Base-by-base conservation (phyloP, 78 protist species). In the Bodo saltans region DNA sequence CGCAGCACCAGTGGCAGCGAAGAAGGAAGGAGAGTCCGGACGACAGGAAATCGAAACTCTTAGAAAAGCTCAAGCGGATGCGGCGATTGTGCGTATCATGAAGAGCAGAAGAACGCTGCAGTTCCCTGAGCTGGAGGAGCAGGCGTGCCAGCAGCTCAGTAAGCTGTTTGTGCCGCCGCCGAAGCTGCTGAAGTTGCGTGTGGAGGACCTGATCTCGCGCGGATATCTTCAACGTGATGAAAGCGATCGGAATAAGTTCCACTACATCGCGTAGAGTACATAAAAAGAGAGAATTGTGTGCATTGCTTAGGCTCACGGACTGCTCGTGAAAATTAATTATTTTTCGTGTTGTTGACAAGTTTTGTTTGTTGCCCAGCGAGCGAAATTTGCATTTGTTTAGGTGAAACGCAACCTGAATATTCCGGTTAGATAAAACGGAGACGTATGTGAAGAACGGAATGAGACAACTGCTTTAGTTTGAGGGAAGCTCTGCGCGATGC, bases 31-130 rank as follows among this genome's bases (percentile, higher is more conserved):
- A 17, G 52, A 33, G 30, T 39, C 35, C 12, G 83, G 73, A 8
- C 27, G 38, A 11, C 60, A 80, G 35, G 71, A 39, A 80, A 42
- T 39, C 26, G 11, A 17, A 11, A 32, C 74, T 11, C 42, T 40
- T 1, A 34, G 86, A 12, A 72, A 28, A 8, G 2, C 34, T 34
- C 52, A 11, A 39, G n/a, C 37, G 32, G 86, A 83, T 33, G 73
- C 86, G 69, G 35, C 82, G 38, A 68, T 83, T 25, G 76, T 83
- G 82, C 78, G 86, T 11, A 39, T 83, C 34, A 83, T 83, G 86
- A 83, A 83, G 69, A 26, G 53, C 42, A 28, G 78, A 17, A 17
- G 72, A 79, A 1, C 27, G 71, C 30, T 73, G 79, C 21, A 12
- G 40, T 30, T 29, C 78, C 4, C 11, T 21, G 86, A 72, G 39